Conservation (phyloP, 345 rosid genomes). For the Physaria fendleri region DNA sequence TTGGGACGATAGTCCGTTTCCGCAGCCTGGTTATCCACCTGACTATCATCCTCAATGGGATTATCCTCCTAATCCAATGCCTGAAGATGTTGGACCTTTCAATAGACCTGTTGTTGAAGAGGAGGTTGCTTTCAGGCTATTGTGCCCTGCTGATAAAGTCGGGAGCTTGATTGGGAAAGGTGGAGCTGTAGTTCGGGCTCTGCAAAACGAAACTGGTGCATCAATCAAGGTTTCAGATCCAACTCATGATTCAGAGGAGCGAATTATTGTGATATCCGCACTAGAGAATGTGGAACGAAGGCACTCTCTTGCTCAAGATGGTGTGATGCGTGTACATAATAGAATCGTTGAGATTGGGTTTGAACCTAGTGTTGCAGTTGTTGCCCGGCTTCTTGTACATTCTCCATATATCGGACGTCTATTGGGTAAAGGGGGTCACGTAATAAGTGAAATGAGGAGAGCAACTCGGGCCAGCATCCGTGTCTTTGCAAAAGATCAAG, state of each 20-base stretch:
- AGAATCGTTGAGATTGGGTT: constrained; percentile 70
- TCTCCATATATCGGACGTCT: constrained; percentile 56
- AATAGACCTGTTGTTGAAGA: constrained; percentile 51
- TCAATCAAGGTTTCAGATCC: constrained; percentile 61
- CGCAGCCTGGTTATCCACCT: constrained; percentile 44
- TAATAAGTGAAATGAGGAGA: constrained; percentile 66
- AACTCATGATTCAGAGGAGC: constrained; percentile 55
- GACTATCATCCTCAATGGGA: constrained; percentile 44
- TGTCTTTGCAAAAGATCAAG: constrained; percentile 56
- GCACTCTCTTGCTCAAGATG: constrained; percentile 71
- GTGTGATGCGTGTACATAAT: constrained; percentile 61
- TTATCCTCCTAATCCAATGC: constrained; percentile 49
- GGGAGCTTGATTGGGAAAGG: constrained; percentile 83
- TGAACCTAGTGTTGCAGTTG: constrained; percentile 58
- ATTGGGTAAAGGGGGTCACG: constrained; percentile 68
- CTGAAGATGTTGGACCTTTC: constrained; percentile 40
- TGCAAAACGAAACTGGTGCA: constrained; percentile 76
- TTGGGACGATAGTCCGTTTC: constrained; percentile 37
- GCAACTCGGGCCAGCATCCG: constrained; percentile 66
- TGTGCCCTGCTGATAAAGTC: constrained; percentile 70
- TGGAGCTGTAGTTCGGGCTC: constrained; percentile 48
- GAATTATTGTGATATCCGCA: constrained; percentile 62
- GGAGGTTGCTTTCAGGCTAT: constrained; percentile 51
- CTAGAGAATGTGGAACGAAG: constrained; percentile 66
- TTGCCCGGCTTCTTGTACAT: constrained; percentile 68